Conservation (phyloP, 2,329 filamentous ascomycete genomes). For the Scytalidium lignicola region DNA sequence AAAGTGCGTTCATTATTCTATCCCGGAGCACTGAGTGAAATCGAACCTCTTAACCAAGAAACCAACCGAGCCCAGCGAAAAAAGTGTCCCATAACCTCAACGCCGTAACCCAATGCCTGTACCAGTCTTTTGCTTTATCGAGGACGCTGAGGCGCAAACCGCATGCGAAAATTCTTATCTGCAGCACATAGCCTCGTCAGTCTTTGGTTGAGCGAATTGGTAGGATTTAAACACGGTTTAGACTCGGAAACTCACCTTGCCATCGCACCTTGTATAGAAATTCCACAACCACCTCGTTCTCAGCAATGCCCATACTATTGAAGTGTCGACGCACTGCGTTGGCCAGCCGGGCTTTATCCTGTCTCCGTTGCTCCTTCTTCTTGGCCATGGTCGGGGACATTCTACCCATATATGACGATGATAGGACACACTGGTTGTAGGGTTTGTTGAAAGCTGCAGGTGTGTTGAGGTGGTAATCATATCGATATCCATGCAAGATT, state of each 20-base stretch:
- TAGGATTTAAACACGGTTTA: background rate
- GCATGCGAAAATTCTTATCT: slow-evolving; percentile 34
- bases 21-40: background rate
- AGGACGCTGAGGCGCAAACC: slow-evolving; percentile 29
- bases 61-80: background rate
- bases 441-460: slow-evolving; percentile 64
- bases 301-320: slow-evolving; percentile 71
- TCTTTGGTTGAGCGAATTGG: background rate
- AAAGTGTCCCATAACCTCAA: background rate
- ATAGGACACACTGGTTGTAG: slow-evolving; percentile 57
- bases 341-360: slow-evolving; percentile 68
- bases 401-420: slow-evolving; percentile 60
- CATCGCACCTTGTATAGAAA: slow-evolving; percentile 31
- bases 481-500: slow-evolving; percentile 69
- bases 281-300: slow-evolving; percentile 76
- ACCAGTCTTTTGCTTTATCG: slow-evolving; percentile 9
- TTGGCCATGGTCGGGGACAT: slow-evolving; percentile 73
- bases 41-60: background rate
- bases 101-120: background rate
- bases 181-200: background rate
- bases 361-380: slow-evolving; percentile 56
- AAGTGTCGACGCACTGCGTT: slow-evolving; percentile 75
- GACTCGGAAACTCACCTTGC: slow-evolving; percentile 24
- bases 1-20: too few species aligned
- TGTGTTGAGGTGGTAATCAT: slow-evolving; percentile 65